A percentile compares a stretch with the other conserved stretches of the same genome.
Conservation (phyloP, 345 rosid genomes). For the Corchorus capsularis region DNA sequence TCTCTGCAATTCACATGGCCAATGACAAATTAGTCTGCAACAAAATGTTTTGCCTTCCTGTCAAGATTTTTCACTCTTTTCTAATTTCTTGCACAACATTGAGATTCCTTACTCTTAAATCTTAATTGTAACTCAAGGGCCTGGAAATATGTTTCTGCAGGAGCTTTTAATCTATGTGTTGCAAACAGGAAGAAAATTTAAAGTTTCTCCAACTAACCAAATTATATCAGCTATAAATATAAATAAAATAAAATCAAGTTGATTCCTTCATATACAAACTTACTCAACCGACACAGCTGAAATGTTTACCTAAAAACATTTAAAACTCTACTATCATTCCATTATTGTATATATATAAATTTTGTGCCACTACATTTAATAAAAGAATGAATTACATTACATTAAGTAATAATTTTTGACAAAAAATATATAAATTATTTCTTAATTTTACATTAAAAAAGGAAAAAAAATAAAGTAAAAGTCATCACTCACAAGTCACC, state of each 20-base stretch:
- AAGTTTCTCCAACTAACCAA: neutral
- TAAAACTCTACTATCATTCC: neutral
- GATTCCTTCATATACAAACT: neutral
- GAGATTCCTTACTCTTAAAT: too few relatives aligned
- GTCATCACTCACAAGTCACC: conserved; percentile 26
- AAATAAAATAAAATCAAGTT: neutral
- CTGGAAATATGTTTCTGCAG: neutral
- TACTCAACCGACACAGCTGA: neutral
- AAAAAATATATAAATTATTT: conserved; percentile 21
- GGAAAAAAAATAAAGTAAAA: conserved; percentile 13
- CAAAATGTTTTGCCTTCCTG: neutral
- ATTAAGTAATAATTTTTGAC: neutral
- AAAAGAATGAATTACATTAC: conserved; percentile 18
- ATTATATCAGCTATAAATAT: neutral
- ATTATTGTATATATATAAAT: neutral
- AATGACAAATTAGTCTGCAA: neutral
- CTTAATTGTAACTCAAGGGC: neutral
- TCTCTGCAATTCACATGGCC: conserved; percentile 9
- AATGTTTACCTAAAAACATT: neutral
- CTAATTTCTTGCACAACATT: neutral
- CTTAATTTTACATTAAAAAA: conserved; percentile 18
- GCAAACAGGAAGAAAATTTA: neutral
- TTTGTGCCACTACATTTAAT: neutral
- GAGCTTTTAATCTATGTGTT: neutral
- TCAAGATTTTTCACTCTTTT: neutral